Conservation (phyloP, 176 grass and related monocot species). For the Phoenix dactylifera region DNA sequence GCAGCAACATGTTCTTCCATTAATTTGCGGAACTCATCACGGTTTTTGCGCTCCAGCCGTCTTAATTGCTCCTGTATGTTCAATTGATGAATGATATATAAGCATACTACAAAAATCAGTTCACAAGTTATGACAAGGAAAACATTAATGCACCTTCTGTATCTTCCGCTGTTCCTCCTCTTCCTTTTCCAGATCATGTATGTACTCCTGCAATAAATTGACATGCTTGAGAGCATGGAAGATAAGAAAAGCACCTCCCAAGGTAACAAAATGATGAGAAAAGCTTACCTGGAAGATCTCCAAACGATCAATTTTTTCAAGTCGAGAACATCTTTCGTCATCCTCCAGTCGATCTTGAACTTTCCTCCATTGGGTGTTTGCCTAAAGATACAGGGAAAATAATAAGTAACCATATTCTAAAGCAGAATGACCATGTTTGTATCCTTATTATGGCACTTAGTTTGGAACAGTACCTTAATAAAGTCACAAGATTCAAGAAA, state of each 20-base stretch:
- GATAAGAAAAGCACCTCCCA: conserved; percentile 8
- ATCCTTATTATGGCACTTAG: too few species aligned
- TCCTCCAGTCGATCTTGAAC: conserved; percentile 82
- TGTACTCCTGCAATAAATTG: conserved; percentile 61
- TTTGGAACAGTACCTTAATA: conserved; percentile 60
- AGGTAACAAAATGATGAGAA: conserved; percentile 2
- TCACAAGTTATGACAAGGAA: too few species aligned
- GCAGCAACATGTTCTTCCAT: conserved; percentile 71
- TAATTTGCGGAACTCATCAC: conserved; percentile 79
- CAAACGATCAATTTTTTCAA: conserved; percentile 84
- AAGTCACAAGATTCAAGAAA: conserved; percentile 98
- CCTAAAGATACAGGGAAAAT: conserved; percentile 22
- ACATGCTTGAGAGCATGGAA: background rate
- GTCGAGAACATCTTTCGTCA: conserved; percentile 74
- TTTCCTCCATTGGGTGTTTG: conserved; percentile 83
- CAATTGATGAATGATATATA: background rate
- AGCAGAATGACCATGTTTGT: background rate
- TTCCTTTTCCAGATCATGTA: conserved; percentile 69
- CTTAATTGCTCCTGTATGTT: conserved; percentile 53
- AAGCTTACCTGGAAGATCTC: conserved; percentile 84
- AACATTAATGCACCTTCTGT: conserved; percentile 40
- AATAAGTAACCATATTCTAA: background rate
- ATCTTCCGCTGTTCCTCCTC: conserved; percentile 73
- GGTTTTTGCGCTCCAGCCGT: conserved; percentile 79
- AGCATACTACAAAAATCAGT: background rate